phyloP scores from a whole-genome alignment of 73 alveolate genomes.

The Paramecium biaurelia region DNA sequence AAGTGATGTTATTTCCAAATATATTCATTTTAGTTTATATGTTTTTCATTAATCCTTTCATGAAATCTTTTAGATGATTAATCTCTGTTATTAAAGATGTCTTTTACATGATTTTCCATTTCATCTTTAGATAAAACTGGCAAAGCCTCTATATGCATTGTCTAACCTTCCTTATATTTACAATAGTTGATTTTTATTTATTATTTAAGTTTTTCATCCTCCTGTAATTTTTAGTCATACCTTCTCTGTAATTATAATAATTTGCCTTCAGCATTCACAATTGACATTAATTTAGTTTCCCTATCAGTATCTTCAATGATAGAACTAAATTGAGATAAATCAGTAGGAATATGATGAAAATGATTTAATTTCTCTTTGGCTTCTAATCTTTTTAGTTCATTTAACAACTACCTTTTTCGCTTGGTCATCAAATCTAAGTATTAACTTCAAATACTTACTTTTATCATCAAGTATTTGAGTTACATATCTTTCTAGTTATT shows the following conservation, averaged over 20 bases:
- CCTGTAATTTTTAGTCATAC: neutral
- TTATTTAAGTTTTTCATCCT: neutral
- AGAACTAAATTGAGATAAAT: neutral
- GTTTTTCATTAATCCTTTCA: neutral
- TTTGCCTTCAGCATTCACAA: conserved; percentile 19
- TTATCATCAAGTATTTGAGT: neutral
- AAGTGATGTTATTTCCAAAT: conserved; percentile 6
- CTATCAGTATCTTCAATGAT: neutral
- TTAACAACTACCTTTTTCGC: neutral
- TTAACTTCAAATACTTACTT: neutral
- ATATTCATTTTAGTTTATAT: neutral
- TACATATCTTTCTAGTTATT: neutral
- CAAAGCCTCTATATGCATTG: neutral
- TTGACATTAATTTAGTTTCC: neutral
- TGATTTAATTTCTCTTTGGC: neutral
- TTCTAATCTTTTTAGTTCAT: neutral
- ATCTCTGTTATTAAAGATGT: neutral
- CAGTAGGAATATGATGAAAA: neutral
- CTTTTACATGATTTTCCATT: neutral
- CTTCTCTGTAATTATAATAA: neutral
- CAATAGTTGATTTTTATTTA: neutral
- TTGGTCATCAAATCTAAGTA: neutral
- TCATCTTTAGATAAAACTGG: neutral
- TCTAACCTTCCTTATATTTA: neutral
- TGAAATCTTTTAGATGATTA: neutral